Evolutionary conservation across 768 basidiomycete species (phyloP).

Genomic region (Mycena rosella): DNA sequence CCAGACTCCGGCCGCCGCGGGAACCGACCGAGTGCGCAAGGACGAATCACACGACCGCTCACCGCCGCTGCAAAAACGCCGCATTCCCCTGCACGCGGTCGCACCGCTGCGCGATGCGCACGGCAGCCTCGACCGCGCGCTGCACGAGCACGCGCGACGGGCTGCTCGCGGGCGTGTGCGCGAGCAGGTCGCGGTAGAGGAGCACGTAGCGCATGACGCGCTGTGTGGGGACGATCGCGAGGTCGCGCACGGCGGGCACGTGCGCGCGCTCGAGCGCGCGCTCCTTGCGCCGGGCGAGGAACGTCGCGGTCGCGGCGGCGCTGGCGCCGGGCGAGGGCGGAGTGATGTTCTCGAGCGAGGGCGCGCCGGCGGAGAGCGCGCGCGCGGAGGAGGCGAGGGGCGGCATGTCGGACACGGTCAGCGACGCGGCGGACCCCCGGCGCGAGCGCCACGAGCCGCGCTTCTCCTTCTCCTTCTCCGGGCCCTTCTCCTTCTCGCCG

Average conservation of each 20-base stretch:
- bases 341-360: neutral
- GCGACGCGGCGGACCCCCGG: too few species aligned
- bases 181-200: constrained; percentile 69
- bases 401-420: too few species aligned
- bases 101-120: constrained; percentile 71
- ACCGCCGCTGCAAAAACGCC: constrained; percentile 42
- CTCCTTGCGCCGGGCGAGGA: neutral
- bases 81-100: constrained; percentile 70
- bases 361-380: too few species aligned
- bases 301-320: neutral
- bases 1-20: too few species aligned
- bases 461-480: neutral
- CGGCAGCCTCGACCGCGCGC: constrained; percentile 68
- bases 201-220: constrained; percentile 77
- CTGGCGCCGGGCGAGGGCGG: too few species aligned
- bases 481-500: neutral
- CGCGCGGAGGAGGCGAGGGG: too few species aligned
- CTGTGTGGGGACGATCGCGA: constrained; percentile 77
- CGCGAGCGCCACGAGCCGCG: neutral
- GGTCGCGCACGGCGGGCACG: constrained; percentile 60
- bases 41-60: neutral
- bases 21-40: too few species aligned
- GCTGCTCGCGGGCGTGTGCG: constrained; percentile 65
- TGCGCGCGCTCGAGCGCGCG: neutral
- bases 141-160: constrained; percentile 68